phyloP scores from a whole-genome alignment of 2,329 filamentous ascomycete genomes.

The Exophiala bonariae region DNA sequence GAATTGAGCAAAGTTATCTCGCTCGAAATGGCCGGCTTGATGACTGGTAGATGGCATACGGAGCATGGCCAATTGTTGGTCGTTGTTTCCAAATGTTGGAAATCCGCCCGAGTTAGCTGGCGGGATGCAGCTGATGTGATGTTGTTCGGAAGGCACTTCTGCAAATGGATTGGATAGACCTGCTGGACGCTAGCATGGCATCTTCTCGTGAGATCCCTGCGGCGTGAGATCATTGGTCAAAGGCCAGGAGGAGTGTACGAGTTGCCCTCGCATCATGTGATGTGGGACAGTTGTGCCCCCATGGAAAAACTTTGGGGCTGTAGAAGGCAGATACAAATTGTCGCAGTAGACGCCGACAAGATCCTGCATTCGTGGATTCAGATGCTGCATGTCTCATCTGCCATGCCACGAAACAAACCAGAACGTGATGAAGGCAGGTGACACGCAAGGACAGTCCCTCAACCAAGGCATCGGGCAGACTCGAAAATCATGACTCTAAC shows the following conservation, averaged over 20 bases:
- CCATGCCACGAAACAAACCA: constrained; percentile 7
- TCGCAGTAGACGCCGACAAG: constrained; percentile 23
- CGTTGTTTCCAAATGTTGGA: constrained; percentile 12
- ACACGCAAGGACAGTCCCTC: background rate
- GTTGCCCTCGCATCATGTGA: constrained; percentile 24
- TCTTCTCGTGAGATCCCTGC: constrained; percentile 23
- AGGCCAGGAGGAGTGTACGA: background rate
- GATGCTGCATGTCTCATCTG: constrained; percentile 21
- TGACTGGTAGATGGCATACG: constrained; percentile 17
- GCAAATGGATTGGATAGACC: constrained; percentile 19
- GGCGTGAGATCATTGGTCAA: constrained; percentile 18
- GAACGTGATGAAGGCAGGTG: constrained; percentile 4
- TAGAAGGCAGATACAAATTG: constrained; percentile 9
- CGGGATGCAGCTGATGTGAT: constrained; percentile 23
- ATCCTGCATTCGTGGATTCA: constrained; percentile 3
- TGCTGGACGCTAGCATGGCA: constrained; percentile 11
- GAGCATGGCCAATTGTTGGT: constrained; percentile 26
- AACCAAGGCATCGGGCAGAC: background rate
- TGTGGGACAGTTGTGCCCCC: background rate
- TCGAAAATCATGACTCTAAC: background rate
- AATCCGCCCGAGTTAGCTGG: constrained; percentile 25
- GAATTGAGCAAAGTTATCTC: constrained; percentile 7
- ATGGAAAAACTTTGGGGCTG: background rate
- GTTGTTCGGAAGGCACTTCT: constrained; percentile 22
- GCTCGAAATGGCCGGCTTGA: constrained; percentile 13